phyloP scores from a whole-genome alignment of 805 yeast genomes.

The Suhomyces sp. region DNA sequence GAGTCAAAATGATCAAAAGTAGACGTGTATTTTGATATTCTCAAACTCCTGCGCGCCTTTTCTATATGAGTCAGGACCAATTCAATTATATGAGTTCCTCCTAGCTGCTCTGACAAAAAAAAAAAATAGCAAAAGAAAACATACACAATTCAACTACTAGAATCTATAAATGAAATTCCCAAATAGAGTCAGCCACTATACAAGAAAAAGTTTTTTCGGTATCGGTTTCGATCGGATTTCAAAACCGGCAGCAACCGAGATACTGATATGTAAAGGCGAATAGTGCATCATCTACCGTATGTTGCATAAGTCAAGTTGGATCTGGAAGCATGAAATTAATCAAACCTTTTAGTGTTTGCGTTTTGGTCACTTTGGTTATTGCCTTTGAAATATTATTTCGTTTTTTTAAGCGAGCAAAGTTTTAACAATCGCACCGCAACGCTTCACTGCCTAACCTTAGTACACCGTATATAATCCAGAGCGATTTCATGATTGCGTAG shows the following conservation, averaged over 20 bases:
- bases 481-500: background rate
- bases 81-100: background rate
- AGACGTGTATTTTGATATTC: background rate
- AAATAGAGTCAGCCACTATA: background rate
- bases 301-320: background rate
- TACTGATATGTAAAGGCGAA: background rate
- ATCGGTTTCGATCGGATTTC: background rate
- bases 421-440: background rate
- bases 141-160: background rate
- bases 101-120: background rate
- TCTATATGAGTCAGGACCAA: background rate
- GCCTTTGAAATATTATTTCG: slow-evolving; percentile 1
- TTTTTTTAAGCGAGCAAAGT: slow-evolving; percentile 2
- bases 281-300: background rate
- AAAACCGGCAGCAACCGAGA: background rate
- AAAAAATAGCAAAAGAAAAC: background rate
- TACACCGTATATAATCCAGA: background rate
- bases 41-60: background rate
- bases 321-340: background rate
- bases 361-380: background rate
- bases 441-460: background rate
- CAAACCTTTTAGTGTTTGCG: background rate
- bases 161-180: background rate
- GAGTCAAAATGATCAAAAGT: background rate
- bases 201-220: background rate